Conservation (phyloP, 2,329 filamentous ascomycete species). For the Sporothrix variecibatus region DNA sequence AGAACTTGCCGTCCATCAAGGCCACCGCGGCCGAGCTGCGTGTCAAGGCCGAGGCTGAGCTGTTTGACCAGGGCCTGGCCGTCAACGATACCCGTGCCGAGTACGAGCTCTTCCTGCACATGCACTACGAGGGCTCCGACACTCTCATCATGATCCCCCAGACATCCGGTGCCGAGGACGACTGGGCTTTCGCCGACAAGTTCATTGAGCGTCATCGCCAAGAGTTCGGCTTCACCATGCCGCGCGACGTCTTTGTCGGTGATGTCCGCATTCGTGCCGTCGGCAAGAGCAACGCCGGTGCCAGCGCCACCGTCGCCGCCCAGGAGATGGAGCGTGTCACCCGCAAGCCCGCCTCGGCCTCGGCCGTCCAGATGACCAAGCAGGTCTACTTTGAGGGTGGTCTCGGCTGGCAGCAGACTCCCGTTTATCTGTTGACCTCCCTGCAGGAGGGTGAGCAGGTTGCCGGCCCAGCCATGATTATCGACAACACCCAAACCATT, state of each 20-base stretch:
- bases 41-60: conserved; percentile 64
- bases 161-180: conserved; percentile 56
- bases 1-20: conserved; percentile 34
- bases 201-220: conserved; percentile 86
- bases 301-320: conserved; percentile 60
- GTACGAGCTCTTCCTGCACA: conserved; percentile 91
- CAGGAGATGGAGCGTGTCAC: conserved; percentile 35
- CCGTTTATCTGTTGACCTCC: conserved; percentile 78
- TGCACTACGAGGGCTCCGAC: conserved; percentile 88
- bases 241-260: conserved; percentile 85
- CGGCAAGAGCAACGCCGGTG: conserved; percentile 51
- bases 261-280: conserved; percentile 87
- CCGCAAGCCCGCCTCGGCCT: background rate
- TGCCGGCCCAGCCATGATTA: conserved; percentile 78
- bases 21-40: conserved; percentile 62
- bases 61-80: conserved; percentile 77
- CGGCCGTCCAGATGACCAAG: conserved; percentile 43
- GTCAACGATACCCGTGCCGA: conserved; percentile 67
- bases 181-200: conserved; percentile 79
- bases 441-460: conserved; percentile 71
- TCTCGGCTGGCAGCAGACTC: conserved; percentile 69
- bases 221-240: conserved; percentile 88
- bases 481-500: conserved; percentile 87
- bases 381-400: conserved; percentile 78
- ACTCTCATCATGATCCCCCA: conserved; percentile 81